Evolutionary conservation across 1,284 basidiomycete species (phyloP), one percentile per base, ranked within the genome.

Genomic region (Malassezia sympodialis): DNA sequence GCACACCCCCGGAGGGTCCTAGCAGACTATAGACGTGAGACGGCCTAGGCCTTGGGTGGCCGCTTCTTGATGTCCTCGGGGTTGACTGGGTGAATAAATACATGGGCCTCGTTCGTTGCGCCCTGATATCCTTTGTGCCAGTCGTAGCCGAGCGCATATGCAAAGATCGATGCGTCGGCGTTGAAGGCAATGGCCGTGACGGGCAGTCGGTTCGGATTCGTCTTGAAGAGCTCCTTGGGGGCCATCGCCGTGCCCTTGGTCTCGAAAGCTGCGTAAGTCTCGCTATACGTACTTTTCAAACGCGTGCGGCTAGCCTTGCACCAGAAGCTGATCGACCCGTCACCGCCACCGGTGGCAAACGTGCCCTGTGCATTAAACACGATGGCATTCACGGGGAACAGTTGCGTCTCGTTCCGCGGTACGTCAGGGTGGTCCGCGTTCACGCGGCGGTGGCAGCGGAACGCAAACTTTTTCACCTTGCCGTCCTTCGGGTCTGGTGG

Each of bases 291-390:
- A 90, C 88, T 83, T 77, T 90, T 91, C 72, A 96, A 80, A 46
- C 90, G 83, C 14, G 85, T 90, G 52, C 89, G 84, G 10, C 84
- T 82, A 73, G 89, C 87, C 76, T 88, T 89, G 76, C 91, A 88
- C 89, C 89, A 75, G 53, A 73, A 69, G 50, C 68, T 73, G 51
- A 75, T 69, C 8, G 66, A 66, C 26, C 69, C 73, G 74, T 84
- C 67, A 10, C 75, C 75, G 80, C 91, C 91, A 58, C 86, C 89
- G 0, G 90, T 96, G 28, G 87, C 87, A 77, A 96, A 96, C 1
- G 91, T 96, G 41, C 90, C 90, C 62, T 93, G 87, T 1, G 84
- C 81, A 73, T 96, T 90, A 81, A 96, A 96, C 1, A 83, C 82
- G 67, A 89, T 86, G 55, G 87, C 85, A 69, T 98, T 96, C 54